Evolutionary conservation across 2,329 filamentous ascomycete species (phyloP).

Genomic region (Venturia aucupariae): DNA sequence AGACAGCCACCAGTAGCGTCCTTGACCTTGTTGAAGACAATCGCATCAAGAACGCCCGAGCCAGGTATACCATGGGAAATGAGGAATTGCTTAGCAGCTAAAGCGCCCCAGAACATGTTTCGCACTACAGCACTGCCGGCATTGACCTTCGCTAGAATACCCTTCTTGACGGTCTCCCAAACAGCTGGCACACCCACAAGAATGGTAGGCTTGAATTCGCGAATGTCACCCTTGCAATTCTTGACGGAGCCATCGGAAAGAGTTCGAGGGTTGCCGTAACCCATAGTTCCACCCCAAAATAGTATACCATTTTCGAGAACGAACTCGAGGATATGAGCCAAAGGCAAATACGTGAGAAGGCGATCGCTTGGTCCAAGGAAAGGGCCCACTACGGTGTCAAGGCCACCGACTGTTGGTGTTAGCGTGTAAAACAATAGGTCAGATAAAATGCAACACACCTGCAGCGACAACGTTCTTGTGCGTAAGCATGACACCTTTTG

Average conservation of each 20-base stretch:
- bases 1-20: constrained; percentile 81
- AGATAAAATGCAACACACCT: constrained; percentile 40
- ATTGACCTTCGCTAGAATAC: constrained; percentile 72
- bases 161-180: constrained; percentile 97
- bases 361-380: constrained; percentile 69
- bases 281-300: constrained; percentile 83
- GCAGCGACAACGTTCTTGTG: constrained; percentile 74
- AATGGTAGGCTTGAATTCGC: constrained; percentile 79
- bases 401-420: constrained; percentile 54
- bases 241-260: constrained; percentile 77
- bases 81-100: constrained; percentile 52
- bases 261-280: constrained; percentile 85
- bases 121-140: constrained; percentile 58
- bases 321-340: constrained; percentile 94
- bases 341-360: constrained; percentile 82
- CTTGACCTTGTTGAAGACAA: constrained; percentile 89
- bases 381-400: constrained; percentile 66
- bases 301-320: constrained; percentile 87
- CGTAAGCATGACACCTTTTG: constrained; percentile 79
- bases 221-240: constrained; percentile 89
- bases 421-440: background rate
- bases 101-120: constrained; percentile 67
- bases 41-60: constrained; percentile 60
- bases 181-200: constrained; percentile 92
- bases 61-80: constrained; percentile 54